Conservation (phyloP, 306 rosid species). For the Albizia julibrissin region DNA sequence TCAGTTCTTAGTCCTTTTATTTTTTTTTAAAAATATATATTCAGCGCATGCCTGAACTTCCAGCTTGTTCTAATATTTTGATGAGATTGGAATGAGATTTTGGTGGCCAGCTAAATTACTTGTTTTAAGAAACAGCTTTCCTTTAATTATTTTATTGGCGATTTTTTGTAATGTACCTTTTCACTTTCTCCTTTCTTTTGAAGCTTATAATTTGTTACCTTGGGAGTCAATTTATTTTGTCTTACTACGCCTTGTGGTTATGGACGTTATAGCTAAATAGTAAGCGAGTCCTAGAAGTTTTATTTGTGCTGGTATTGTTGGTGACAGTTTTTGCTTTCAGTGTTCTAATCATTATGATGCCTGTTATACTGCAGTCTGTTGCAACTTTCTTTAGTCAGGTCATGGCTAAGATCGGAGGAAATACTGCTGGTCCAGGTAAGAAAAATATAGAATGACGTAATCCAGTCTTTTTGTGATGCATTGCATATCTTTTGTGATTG, state of each 20-base stretch:
- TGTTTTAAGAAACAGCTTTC: neutral
- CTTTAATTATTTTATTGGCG: neutral
- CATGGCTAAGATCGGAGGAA: constrained; percentile 96
- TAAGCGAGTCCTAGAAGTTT: neutral
- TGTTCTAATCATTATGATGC: neutral
- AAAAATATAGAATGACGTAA: neutral
- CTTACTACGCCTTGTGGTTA: neutral
- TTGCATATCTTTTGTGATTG: neutral
- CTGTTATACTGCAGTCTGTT: constrained; percentile 77
- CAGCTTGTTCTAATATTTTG: neutral
- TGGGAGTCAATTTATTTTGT: neutral
- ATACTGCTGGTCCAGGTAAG: constrained; percentile 97
- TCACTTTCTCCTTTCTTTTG: neutral
- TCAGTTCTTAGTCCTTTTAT: neutral
- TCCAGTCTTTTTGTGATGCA: neutral
- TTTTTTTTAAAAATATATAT: neutral
- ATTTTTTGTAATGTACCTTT: neutral
- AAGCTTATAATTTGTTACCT: neutral
- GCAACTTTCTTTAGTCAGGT: constrained; percentile 98
- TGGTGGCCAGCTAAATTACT: neutral
- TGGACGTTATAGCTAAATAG: neutral
- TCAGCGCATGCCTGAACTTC: neutral
- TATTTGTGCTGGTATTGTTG: constrained; percentile 5
- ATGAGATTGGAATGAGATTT: constrained; percentile 9
- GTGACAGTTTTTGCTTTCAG: constrained; percentile 3